Evolutionary conservation across 1,284 basidiomycete species (phyloP).

Genomic region (Ustilago cynodontis): DNA sequence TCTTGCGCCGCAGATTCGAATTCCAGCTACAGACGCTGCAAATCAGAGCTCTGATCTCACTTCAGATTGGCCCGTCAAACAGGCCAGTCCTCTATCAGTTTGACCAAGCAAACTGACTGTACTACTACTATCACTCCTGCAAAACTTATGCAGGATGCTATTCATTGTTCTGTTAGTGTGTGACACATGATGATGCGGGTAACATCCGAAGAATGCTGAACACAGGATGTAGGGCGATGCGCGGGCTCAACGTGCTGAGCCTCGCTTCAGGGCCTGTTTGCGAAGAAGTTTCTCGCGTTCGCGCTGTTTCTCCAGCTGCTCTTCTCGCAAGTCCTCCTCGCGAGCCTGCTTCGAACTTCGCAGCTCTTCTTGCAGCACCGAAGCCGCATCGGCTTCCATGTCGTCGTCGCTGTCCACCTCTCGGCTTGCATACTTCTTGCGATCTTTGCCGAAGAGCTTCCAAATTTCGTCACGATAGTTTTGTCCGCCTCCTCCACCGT

Average conservation of each 20-base stretch:
- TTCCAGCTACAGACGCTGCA: background rate
- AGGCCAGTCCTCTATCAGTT: background rate
- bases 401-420: constrained; percentile 65
- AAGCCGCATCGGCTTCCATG: constrained; percentile 66
- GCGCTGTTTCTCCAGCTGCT: constrained; percentile 45
- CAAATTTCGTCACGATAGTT: constrained; percentile 63
- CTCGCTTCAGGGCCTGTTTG: constrained; percentile 29
- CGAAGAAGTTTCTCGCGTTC: constrained; percentile 55
- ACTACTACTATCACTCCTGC: constrained; percentile 10
- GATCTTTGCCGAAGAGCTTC: constrained; percentile 63
- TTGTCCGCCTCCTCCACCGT: constrained; percentile 14
- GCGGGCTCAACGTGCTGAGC: background rate
- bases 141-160: constrained; percentile 6
- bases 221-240: background rate
- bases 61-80: background rate
- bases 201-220: background rate
- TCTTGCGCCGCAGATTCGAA: background rate
- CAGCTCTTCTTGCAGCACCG: constrained; percentile 61
- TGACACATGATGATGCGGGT: background rate
- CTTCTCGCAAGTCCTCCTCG: constrained; percentile 62
- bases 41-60: background rate
- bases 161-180: background rate
- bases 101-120: constrained; percentile 4
- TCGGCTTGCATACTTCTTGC: constrained; percentile 54
- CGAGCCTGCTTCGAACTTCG: constrained; percentile 55